Conservation (phyloP, 1,139 yeast genomes). For the Torulaspora globosa region DNA sequence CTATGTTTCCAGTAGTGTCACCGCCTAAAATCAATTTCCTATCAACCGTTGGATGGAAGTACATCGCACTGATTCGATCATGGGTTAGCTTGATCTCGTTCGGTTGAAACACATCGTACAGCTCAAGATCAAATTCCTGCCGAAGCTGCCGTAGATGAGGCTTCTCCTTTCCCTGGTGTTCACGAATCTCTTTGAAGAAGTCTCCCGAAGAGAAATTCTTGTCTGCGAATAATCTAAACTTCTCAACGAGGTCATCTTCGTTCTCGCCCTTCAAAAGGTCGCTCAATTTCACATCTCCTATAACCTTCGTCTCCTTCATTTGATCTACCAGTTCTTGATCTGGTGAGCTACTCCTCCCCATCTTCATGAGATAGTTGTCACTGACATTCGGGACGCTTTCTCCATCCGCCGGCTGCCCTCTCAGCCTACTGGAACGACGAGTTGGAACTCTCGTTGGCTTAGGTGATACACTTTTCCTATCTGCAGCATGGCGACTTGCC, state of each 20-base stretch:
- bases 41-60: constrained; percentile 67
- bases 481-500: constrained; percentile 11
- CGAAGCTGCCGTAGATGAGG: constrained; percentile 45
- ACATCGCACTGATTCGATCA: constrained; percentile 67
- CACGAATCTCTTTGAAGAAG: constrained; percentile 53
- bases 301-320: constrained; percentile 50
- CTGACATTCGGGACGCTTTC: constrained; percentile 31
- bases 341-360: constrained; percentile 18
- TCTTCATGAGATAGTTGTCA: constrained; percentile 33
- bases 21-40: constrained; percentile 75
- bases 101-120: constrained; percentile 59
- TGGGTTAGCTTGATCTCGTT: constrained; percentile 67
- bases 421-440: constrained; percentile 61
- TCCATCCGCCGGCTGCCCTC: constrained; percentile 48
- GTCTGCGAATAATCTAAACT: constrained; percentile 40
- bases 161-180: constrained; percentile 35
- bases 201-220: constrained; percentile 72
- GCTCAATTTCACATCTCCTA: constrained; percentile 58
- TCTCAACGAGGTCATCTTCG: constrained; percentile 40
- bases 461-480: constrained; percentile 21
- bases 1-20: constrained; percentile 78
- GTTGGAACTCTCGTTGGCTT: constrained; percentile 44
- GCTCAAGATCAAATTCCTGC: constrained; percentile 47
- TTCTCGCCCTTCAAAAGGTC: constrained; percentile 47
- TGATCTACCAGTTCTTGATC: constrained; percentile 48